phyloP scores from a whole-genome alignment of 768 basidiomycete genomes.

The Polyporus arcularius region DNA sequence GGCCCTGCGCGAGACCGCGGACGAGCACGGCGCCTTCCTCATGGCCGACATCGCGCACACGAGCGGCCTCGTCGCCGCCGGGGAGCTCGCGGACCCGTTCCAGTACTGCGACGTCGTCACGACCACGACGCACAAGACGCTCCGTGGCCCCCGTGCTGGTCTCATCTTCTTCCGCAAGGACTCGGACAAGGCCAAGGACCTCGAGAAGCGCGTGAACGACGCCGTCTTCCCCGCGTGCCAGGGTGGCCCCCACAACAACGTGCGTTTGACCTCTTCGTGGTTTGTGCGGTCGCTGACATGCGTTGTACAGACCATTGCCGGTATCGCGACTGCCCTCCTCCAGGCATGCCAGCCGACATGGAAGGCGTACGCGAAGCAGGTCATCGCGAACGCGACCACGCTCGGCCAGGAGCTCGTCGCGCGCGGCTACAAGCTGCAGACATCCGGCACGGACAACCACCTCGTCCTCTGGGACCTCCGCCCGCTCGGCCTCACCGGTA shows the following conservation, averaged over 20 bases:
- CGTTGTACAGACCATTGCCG: constrained; percentile 79
- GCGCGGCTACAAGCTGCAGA: constrained; percentile 95
- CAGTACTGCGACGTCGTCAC: constrained; percentile 97
- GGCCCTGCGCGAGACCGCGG: constrained; percentile 75
- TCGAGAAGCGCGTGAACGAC: constrained; percentile 96
- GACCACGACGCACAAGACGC: constrained; percentile 99
- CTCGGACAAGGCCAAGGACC: constrained; percentile 73
- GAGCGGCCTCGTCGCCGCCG: constrained; percentile 90
- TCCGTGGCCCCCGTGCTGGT: constrained; percentile 96
- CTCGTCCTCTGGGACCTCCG: constrained; percentile 97
- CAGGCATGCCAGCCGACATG: constrained; percentile 90
- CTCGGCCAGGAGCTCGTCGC: constrained; percentile 71
- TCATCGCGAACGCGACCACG: constrained; percentile 83
- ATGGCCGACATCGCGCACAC: constrained; percentile 99
- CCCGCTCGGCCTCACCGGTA: constrained; percentile 93
- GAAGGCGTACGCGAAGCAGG: constrained; percentile 92
- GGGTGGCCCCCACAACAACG: constrained; percentile 99
- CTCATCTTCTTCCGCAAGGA: constrained; percentile 98
- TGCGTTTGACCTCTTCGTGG: constrained; percentile 35
- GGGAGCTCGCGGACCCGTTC: constrained; percentile 89
- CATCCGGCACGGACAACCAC: constrained; percentile 96
- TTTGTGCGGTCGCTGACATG: neutral
- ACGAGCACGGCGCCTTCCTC: constrained; percentile 88
- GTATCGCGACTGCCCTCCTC: constrained; percentile 87
- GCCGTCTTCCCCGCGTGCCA: constrained; percentile 99